Evolutionary conservation across 495 filamentous ascomycete genomes (phyloP), one percentile per base, ranked within the genome.

Genomic region (Penicillium malachiteum): DNA sequence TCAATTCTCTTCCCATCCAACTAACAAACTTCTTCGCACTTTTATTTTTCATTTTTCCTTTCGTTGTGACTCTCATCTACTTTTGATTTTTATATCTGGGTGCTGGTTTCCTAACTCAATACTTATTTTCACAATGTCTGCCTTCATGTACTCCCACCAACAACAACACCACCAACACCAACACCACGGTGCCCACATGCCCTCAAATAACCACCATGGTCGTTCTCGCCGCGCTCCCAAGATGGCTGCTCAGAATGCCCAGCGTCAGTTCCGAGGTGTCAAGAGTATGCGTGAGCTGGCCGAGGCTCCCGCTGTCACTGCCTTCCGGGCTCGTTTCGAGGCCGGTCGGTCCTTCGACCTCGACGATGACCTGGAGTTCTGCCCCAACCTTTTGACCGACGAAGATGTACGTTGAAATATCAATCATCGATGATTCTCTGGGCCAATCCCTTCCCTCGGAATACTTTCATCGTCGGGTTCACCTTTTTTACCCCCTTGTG

Each of bases 311-410:
- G 80, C 85, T 34, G 80, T 92, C 43, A 80, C 80, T 44, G 84
- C 86, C 56, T 96, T 91, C 74, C 88, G 92, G 54, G 81, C 84
- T 39, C 83, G 88, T 66, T 96, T 95, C 68, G 92, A 97, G 71
- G 89, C 92, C 60, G 90, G 88, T 42, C 86, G 91, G 51, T 96
- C 92, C 18, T 99, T 99, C 68, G 94, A 99, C 62, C 78, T 99
- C 61, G 93, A 97, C 62, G 94, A 98, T 68, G 94, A 98, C 70
- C 78, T 97, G 75, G 88, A 96, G 70, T 98, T 98, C 74, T 97
- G 94, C 69, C 94, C 94, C 3, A 85, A 87, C 62, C 82, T 98
- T 59, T 79, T 97, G 78, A 96, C 92, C 21, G 92, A 97, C 70
- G 92, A 86, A 73, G 94, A 98, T 84, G 93, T 96, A 85, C 82